Conservation (phyloP, 768 basidiomycete genomes). For the Podaxis sp. region DNA sequence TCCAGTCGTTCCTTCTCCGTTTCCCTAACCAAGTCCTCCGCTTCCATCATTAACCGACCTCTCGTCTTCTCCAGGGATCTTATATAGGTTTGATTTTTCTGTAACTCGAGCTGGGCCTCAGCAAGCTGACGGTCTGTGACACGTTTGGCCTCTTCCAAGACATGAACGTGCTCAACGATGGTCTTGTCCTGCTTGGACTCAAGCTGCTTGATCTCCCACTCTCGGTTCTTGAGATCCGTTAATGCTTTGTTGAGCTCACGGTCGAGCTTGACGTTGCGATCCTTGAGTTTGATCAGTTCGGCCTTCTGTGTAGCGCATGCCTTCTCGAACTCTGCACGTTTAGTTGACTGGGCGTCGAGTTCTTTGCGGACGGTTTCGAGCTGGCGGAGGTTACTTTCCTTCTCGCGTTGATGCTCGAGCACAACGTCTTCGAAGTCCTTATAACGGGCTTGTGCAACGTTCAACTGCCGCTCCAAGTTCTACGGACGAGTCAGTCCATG, state of each 20-base stretch:
- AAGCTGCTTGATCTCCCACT: constrained; percentile 84
- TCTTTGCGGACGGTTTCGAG: constrained; percentile 67
- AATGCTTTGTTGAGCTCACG: constrained; percentile 77
- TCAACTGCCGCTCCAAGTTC: constrained; percentile 77
- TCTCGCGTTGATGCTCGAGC: constrained; percentile 79
- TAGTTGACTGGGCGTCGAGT: constrained; percentile 67
- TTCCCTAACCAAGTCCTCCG: constrained; percentile 76
- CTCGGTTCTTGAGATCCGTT: constrained; percentile 74
- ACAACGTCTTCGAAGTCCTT: constrained; percentile 87
- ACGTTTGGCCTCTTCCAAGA: constrained; percentile 91
- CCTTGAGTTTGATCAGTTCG: constrained; percentile 66
- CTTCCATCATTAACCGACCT: constrained; percentile 65
- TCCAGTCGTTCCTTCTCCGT: constrained; percentile 67
- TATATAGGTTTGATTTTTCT: constrained; percentile 70
- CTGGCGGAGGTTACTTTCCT: constrained; percentile 68
- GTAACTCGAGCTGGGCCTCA: constrained; percentile 74
- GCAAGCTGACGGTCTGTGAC: constrained; percentile 89
- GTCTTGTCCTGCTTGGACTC: constrained; percentile 91
- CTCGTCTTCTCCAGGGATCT: constrained; percentile 86
- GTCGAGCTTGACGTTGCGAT: constrained; percentile 67
- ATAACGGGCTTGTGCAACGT: constrained; percentile 66
- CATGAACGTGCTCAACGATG: constrained; percentile 97
- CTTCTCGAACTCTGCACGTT: constrained; percentile 74
- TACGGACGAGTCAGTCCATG: constrained; percentile 25
- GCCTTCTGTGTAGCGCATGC: constrained; percentile 54